phyloP scores from a whole-genome alignment of 2,329 filamentous ascomycete genomes.

The Xylaria multiplex region DNA sequence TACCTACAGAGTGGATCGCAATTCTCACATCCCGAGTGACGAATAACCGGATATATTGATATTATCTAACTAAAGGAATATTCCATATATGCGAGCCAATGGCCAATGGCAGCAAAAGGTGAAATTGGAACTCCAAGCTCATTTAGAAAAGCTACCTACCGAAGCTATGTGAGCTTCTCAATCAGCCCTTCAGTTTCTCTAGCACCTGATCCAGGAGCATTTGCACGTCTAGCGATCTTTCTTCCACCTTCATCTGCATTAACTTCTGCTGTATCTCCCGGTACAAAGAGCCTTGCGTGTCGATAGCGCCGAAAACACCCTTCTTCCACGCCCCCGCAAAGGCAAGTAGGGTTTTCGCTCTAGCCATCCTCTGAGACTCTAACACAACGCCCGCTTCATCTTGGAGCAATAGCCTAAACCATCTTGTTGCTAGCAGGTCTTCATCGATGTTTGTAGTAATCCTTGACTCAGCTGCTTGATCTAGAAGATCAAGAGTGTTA shows the following conservation, averaged over 20 bases:
- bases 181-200: slow-evolving; percentile 35
- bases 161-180: background rate
- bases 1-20: background rate
- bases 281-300: slow-evolving; percentile 34
- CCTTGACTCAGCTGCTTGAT: slow-evolving; percentile 50
- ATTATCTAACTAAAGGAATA: background rate
- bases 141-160: too few relatives aligned
- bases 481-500: slow-evolving; percentile 59
- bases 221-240: slow-evolving; percentile 59
- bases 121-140: too few relatives aligned
- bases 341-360: slow-evolving; percentile 58
- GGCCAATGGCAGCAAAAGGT: too few relatives aligned
- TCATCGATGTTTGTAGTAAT: slow-evolving; percentile 29
- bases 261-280: slow-evolving; percentile 50
- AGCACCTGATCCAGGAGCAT: slow-evolving; percentile 54
- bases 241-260: slow-evolving; percentile 50
- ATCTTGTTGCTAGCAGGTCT: slow-evolving; percentile 48
- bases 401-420: slow-evolving; percentile 60
- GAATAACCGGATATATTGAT: background rate
- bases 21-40: background rate
- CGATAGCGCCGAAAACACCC: slow-evolving; percentile 54
- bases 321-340: slow-evolving; percentile 55
- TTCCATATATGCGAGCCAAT: background rate
- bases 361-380: slow-evolving; percentile 61
- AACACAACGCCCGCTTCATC: slow-evolving; percentile 59